Conservation (phyloP, 192 early-diverging fungal species). For the Entomortierella parvispora region DNA sequence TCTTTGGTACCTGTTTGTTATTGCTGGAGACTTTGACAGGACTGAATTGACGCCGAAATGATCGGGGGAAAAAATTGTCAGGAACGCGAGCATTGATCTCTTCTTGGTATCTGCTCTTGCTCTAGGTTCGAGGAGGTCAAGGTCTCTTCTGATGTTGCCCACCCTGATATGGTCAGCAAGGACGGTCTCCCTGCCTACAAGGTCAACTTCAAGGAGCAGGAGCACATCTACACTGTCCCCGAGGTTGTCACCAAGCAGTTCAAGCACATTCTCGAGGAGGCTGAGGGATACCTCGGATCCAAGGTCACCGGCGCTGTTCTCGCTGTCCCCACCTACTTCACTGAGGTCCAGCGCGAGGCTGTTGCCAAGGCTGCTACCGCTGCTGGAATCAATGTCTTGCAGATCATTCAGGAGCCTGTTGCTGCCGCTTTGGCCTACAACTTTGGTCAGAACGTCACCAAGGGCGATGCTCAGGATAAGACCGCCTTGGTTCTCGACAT, state of each 20-base stretch:
- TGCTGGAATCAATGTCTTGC: conserved; percentile 84
- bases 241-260: conserved; percentile 87
- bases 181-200: conserved; percentile 70
- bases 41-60: neutral
- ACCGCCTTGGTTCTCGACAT: conserved; percentile 89
- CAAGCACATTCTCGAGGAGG: conserved; percentile 83
- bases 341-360: conserved; percentile 73
- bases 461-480: conserved; percentile 71
- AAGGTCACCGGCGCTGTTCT: conserved; percentile 85
- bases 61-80: neutral
- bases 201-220: conserved; percentile 69
- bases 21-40: no score
- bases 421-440: conserved; percentile 92
- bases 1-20: no score
- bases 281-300: conserved; percentile 86
- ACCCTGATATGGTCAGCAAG: conserved; percentile 67
- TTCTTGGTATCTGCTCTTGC: neutral
- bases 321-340: conserved; percentile 88
- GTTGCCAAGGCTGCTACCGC: conserved; percentile 72
- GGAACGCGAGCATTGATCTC: neutral
- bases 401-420: conserved; percentile 89
- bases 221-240: conserved; percentile 71
- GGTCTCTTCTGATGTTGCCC: conserved; percentile 36
- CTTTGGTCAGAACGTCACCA: conserved; percentile 61
- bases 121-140: conserved; percentile 55